Evolutionary conservation across 192 early-diverging fungal species (phyloP), one percentile per base, ranked within the genome.

Genomic region (Entomortierella lignicola): DNA sequence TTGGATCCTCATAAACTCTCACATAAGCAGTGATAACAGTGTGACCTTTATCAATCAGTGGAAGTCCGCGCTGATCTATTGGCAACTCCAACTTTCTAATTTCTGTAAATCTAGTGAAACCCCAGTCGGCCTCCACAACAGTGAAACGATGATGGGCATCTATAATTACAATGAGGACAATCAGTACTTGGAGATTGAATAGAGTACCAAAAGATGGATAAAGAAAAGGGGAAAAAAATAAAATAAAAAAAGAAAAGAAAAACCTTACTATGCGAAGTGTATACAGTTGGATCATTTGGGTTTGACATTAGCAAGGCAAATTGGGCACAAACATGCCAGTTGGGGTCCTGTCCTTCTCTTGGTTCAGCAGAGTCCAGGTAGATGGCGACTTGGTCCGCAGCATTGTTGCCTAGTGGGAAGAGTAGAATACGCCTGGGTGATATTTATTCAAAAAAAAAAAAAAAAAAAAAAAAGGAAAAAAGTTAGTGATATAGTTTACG

Each of bases 101-200:
- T 26, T 91, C 85, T 27, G 90, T 80, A 65, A 96, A 92, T 21
- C 86, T 86, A 37, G 93, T 95, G 79, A 98, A 99, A 0, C 98
- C 98, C 98, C 98, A 99, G 81, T 99, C 98, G 1, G 89, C 75
- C 67, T 96, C 95, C 4, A 91, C 87, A 12, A 88, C 82, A 43
- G 81, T 89, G 72, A 94, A 98, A 55, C 98, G 86, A 81, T 99
- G 97, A 37, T 91, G 83, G 10, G 96, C 88, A 66, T 56, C 81
- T 87, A 57, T n/a, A n/a, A 57, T 25, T 25, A 26, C n/a, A 21
- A 21, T 12, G 5, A 21, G 17, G 17, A 44, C 8, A 44, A 44
- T 12, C 8, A 44, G 17, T 12, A 44, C 8, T 12, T 12, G 17
- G 17, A 44, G 42, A 44, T 44, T 8, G 17, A 17, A 44, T 44